Evolutionary conservation across 495 filamentous ascomycete genomes (phyloP).

Genomic region (Aspergillus wentii): DNA sequence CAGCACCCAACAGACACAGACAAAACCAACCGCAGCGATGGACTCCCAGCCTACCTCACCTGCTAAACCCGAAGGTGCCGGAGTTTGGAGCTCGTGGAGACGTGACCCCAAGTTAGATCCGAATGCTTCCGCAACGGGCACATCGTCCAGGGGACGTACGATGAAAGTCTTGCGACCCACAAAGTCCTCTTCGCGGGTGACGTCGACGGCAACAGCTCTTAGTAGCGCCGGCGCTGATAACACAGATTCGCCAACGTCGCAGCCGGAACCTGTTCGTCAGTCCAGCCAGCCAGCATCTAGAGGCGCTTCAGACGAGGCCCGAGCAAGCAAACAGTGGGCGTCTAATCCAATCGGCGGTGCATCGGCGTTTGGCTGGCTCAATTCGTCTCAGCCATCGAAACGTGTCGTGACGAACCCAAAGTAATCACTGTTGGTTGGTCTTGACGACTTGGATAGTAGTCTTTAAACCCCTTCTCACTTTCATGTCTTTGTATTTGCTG

Average conservation of each 20-base stretch:
- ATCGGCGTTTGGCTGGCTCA: slow-evolving; percentile 96
- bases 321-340: slow-evolving; percentile 46
- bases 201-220: slow-evolving; percentile 25
- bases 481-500: too few relatives aligned
- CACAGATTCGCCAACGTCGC: slow-evolving; percentile 15
- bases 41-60: slow-evolving; percentile 27
- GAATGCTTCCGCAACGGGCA: slow-evolving; percentile 34
- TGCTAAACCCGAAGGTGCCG: slow-evolving; percentile 42
- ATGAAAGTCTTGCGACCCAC: slow-evolving; percentile 78
- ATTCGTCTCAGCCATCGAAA: slow-evolving; percentile 23
- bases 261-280: slow-evolving; percentile 13
- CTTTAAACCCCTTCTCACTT: too few relatives aligned
- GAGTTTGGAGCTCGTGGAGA: slow-evolving; percentile 67
- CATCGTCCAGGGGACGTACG: slow-evolving; percentile 47
- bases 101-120: slow-evolving; percentile 48
- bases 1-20: slow-evolving; percentile 21
- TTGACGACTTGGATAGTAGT: too few relatives aligned
- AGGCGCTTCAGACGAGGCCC: slow-evolving; percentile 21
- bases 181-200: slow-evolving; percentile 45
- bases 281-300: slow-evolving; percentile 17
- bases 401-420: slow-evolving; percentile 14
- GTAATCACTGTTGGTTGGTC: too few relatives aligned
- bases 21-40: slow-evolving; percentile 11
- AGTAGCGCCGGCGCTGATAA: slow-evolving; percentile 23
- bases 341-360: slow-evolving; percentile 84